Base-by-base conservation (phyloP, 257 asterid species). In the Osmanthus fragrans region DNA sequence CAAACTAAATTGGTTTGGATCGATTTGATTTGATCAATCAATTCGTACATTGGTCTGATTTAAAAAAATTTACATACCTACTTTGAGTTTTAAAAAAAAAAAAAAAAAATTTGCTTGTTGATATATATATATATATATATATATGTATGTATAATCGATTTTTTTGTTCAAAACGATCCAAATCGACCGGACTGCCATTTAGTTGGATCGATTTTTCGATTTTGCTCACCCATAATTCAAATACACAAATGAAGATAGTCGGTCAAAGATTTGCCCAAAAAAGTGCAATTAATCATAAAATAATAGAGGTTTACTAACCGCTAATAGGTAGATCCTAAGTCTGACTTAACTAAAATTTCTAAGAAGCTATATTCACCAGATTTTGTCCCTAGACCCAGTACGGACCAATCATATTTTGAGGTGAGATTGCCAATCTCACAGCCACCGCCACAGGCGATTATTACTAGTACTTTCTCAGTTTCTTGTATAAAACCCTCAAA, bases 401-500 rank as follows among this genome's bases (percentile, higher is more conserved):
- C 69, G 69, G 34, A 27, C 69, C 69, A 63, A 63, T 63, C 69
- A 27, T 2, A 63, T 25, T 25, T 63, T 9, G 36, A 23, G 33
- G 33, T 63, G 69, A 15, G 15, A 12, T 19, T 45, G 73, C 30
- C 54, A n/a, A 10, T 30, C 68, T 8, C 32, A 67, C n/a, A 13
- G 33, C 67, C n/a, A 67, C n/a, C 7, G 33, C 67, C 69, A 29
- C 47, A 9, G 3, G 16, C 30, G 45, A 47, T 3, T 5, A 30
- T 65, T 25, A 0, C 36, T 39, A 9, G 18, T 11, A 32, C 33
- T 29, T 65, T 25, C 27, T 25, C 27, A 30, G 32, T 32, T 32
- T 63, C 63, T 70, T 19, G 27, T 16, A 73, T 75, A 77, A 80
- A 71, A 58, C 0, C 29, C 63, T 58, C 82, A 69, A 78, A 71